Evolutionary conservation across 352 stramenopile genomes (phyloP).

Genomic region (Pythium rhizo-oryzae): DNA sequence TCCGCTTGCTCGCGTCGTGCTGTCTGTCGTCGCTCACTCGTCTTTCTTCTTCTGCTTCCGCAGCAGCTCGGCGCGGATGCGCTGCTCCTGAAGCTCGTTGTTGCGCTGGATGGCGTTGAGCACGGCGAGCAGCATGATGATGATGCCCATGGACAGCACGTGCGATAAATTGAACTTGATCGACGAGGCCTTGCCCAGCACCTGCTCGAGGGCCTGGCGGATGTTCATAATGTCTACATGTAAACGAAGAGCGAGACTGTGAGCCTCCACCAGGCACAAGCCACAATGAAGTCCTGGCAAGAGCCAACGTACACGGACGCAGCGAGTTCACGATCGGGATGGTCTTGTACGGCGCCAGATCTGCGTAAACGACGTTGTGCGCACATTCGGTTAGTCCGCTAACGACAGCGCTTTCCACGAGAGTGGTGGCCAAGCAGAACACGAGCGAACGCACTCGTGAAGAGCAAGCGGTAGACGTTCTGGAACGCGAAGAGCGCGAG

Average conservation of each 20-base stretch:
- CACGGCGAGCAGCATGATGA: conserved; percentile 76
- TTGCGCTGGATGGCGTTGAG: conserved; percentile 76
- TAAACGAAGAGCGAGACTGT: not conserved
- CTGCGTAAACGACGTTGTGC: conserved; percentile 21
- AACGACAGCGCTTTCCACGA: not conserved
- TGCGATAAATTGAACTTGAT: conserved; percentile 86
- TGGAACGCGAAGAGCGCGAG: conserved; percentile 85
- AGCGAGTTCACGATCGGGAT: conserved; percentile 63
- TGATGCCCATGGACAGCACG: conserved; percentile 79
- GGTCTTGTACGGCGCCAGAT: conserved; percentile 68
- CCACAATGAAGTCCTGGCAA: no score
- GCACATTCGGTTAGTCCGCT: not conserved
- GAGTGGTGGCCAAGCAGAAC: not conserved
- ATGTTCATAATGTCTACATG: conserved; percentile 65
- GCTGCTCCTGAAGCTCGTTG: conserved; percentile 75
- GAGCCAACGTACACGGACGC: conserved; percentile 53
- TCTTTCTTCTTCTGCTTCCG: conserved; percentile 32
- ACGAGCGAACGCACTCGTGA: conserved; percentile 41
- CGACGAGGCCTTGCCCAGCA: conserved; percentile 71
- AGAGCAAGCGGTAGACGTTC: conserved; percentile 69
- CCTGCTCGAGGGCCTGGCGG: conserved; percentile 66
- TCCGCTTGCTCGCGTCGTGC: not conserved
- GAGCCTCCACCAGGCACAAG: no score
- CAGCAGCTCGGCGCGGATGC: conserved; percentile 53
- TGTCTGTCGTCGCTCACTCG: not conserved